Conservation (phyloP, 2,329 filamentous ascomycete species). For the Karstenula rhodostoma region DNA sequence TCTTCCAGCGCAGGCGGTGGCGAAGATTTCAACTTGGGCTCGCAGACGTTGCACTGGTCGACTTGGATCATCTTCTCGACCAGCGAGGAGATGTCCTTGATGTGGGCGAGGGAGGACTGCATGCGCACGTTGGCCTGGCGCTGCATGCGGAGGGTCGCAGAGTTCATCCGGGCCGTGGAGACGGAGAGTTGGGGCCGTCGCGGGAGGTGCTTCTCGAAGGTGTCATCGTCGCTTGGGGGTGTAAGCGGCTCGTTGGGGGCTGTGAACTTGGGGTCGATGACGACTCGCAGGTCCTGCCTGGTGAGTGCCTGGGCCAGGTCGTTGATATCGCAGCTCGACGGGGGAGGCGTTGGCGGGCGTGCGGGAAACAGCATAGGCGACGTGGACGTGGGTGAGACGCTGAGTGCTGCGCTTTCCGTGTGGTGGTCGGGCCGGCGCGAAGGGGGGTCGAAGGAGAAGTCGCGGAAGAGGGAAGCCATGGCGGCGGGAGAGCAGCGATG, state of each 20-base stretch:
- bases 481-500: constrained; percentile 1
- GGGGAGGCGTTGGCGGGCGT: constrained; percentile 37
- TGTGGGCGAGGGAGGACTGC: constrained; percentile 51
- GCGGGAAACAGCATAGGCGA: constrained; percentile 19
- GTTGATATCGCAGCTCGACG: constrained; percentile 40
- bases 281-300: constrained; percentile 43
- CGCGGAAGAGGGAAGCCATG: constrained; percentile 44
- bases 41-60: constrained; percentile 52
- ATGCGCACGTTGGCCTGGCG: constrained; percentile 52
- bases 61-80: constrained; percentile 53
- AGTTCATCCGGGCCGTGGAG: constrained; percentile 42
- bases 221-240: constrained; percentile 34
- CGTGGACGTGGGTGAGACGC: constrained; percentile 44
- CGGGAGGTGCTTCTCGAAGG: constrained; percentile 23
- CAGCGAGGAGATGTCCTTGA: constrained; percentile 52
- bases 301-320: constrained; percentile 46
- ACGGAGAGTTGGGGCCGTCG: constrained; percentile 21
- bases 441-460: constrained; percentile 50
- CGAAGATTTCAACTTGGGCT: constrained; percentile 19
- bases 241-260: constrained; percentile 31
- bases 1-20: constrained; percentile 24
- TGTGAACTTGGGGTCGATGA: constrained; percentile 22
- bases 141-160: constrained; percentile 47
- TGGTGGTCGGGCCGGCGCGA: constrained; percentile 39
- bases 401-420: constrained; percentile 40